Evolutionary conservation across 805 yeast genomes (phyloP), one percentile per base, ranked within the genome.

Genomic region (Suhomyces pyralidae): DNA sequence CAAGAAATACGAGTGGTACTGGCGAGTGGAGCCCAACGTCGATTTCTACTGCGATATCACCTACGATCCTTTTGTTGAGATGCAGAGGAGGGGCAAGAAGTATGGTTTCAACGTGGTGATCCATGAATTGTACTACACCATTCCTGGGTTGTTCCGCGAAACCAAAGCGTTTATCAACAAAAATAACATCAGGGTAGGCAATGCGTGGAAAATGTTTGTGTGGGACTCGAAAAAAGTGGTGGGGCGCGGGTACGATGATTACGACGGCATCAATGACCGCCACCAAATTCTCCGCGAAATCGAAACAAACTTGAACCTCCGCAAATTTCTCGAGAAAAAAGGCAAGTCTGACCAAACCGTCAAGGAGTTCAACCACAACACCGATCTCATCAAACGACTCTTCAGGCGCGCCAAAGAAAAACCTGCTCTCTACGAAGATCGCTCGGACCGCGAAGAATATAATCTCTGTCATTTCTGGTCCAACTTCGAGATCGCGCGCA

Each of bases 21-120:
- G 97, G 97, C 79, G 98, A 51, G 90, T 94, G 10, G 99, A 94
- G 68, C 98, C 98, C 3, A 87, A 87, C 58, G 94, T 93, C 40
- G 85, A 88, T 58, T 90, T 90, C 64, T 90, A 79, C 66, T 93
- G 99, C 70, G 97, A 93, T 67, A 69, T 91, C 51, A 86, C 96
- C 0, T 90, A 92, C 69, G 98, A 93, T 69, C 96, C 97, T 12
- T 94, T 93, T 63, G 59, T 78, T 14, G 90, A 87, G 61, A 90
- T 93, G 97, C 81, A 81, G 48, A 75, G 73, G 47, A 62, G 65
- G 53, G 80, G 82, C 45, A 92, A 92, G 68, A 81, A 79, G 59
- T 92, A 92, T 64, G 98, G 97, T 0, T 94, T 89, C 67, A 90
- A 90, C 6, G 83, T 93, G 19, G 74, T 89, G 51, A 82, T 92